Percentiles rank a stretch among this genome's conserved stretches.
Evolutionary conservation across 2,329 filamentous ascomycete species (phyloP).

Genomic region (Colletotrichum melonis): DNA sequence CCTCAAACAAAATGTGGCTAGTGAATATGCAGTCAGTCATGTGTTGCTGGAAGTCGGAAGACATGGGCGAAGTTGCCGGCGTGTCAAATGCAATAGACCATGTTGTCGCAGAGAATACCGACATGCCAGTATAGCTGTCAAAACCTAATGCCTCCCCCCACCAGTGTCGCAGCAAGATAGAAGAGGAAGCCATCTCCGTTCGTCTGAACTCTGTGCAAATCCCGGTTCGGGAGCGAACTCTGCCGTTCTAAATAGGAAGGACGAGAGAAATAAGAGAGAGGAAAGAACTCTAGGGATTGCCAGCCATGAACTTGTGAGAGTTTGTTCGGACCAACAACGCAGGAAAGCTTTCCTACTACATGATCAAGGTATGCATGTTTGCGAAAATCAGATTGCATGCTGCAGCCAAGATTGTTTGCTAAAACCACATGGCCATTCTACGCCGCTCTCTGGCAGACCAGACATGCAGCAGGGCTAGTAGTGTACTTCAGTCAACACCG

Average conservation of each 20-base stretch:
- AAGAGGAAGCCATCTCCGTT: constrained; percentile 3
- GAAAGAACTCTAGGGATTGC: not conserved
- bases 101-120: not conserved
- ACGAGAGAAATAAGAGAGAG: not conserved
- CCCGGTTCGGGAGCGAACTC: not conserved
- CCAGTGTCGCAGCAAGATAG: not conserved
- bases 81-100: not conserved
- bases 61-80: not conserved
- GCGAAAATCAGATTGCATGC: not conserved
- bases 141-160: not conserved
- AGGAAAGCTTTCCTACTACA: not conserved
- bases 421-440: not conserved
- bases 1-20: not conserved
- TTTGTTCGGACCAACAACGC: too few relatives aligned
- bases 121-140: not conserved
- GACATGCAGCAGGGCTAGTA: not conserved
- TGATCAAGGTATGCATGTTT: too few relatives aligned
- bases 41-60: not conserved
- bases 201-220: not conserved
- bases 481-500: not conserved
- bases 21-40: too few relatives aligned
- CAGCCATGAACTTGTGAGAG: not conserved
- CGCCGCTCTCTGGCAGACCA: not conserved
- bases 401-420: not conserved
- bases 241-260: not conserved